phyloP scores from a whole-genome alignment of 2,329 filamentous ascomycete species.

The Colletotrichum echinochloae region DNA sequence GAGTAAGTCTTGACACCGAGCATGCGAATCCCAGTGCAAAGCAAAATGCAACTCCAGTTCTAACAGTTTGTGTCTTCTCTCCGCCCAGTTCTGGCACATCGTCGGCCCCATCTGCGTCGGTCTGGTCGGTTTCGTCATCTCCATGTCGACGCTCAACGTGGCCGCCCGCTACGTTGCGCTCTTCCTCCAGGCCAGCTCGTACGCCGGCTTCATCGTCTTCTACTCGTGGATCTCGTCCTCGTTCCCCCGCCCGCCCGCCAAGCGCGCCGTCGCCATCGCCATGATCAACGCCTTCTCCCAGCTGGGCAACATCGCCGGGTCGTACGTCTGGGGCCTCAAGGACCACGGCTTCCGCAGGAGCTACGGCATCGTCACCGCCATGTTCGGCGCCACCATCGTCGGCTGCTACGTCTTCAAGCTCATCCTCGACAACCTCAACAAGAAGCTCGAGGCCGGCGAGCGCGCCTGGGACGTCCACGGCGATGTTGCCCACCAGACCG shows the following conservation, averaged over 20 bases:
- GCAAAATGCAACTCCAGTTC: neutral
- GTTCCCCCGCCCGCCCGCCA: conserved; percentile 69
- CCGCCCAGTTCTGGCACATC: conserved; percentile 67
- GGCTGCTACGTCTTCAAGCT: conserved; percentile 63
- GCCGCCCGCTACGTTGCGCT: conserved; percentile 70
- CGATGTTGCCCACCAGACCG: conserved; percentile 56
- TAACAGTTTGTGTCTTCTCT: neutral
- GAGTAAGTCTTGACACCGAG: conserved; percentile 49
- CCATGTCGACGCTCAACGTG: conserved; percentile 67
- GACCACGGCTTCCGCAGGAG: conserved; percentile 72
- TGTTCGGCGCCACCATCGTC: conserved; percentile 70
- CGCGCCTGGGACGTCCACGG: conserved; percentile 51
- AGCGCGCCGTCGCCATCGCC: conserved; percentile 71
- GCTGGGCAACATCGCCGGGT: conserved; percentile 70
- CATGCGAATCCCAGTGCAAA: neutral
- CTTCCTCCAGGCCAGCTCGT: conserved; percentile 69
- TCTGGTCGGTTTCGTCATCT: conserved; percentile 69
- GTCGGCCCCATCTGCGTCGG: conserved; percentile 64
- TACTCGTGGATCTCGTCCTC: conserved; percentile 70
- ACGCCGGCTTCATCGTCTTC: conserved; percentile 66
- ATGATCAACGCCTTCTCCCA: conserved; percentile 70
- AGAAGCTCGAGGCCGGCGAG: conserved; percentile 59
- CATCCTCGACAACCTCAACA: conserved; percentile 61
- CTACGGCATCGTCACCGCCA: conserved; percentile 73
- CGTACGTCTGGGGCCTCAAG: conserved; percentile 71